Evolutionary conservation across 805 yeast species (phyloP).

Genomic region (Wickerhamiella occidentalis): DNA sequence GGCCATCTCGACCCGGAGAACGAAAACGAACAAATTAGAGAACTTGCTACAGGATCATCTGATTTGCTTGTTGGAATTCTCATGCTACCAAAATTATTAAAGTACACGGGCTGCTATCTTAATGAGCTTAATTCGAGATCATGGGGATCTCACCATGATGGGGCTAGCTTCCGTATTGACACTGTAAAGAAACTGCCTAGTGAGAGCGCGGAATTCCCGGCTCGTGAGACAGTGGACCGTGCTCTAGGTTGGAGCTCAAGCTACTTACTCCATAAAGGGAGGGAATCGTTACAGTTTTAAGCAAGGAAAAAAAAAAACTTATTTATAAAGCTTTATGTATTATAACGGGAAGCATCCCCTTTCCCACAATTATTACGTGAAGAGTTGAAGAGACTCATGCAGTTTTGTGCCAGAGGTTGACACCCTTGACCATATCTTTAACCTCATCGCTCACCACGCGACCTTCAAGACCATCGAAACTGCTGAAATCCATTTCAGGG

Average conservation of each 20-base stretch:
- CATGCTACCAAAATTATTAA: constrained; percentile 55
- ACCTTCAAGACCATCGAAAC: constrained; percentile 52
- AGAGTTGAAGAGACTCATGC: not conserved
- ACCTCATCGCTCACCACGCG: constrained; percentile 64
- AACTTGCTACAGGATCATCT: constrained; percentile 28
- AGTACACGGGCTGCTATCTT: constrained; percentile 52
- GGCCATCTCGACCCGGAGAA: constrained; percentile 43
- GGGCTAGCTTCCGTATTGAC: constrained; percentile 57
- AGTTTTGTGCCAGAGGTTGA: constrained; percentile 3
- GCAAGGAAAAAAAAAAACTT: not conserved
- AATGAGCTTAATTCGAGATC: constrained; percentile 62
- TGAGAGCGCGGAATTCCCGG: constrained; percentile 26
- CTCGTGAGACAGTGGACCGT: constrained; percentile 9
- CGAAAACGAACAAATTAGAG: constrained; percentile 19
- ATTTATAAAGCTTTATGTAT: not conserved
- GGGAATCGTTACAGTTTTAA: not conserved
- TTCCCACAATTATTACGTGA: too few relatives aligned
- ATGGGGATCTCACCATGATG: constrained; percentile 69
- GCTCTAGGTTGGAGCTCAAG: not conserved
- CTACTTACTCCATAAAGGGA: not conserved
- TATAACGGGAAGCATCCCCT: too few relatives aligned
- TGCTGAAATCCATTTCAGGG: constrained; percentile 46
- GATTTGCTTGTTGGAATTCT: constrained; percentile 48
- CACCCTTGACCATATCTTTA: constrained; percentile 50
- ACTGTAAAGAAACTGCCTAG: constrained; percentile 31